Conservation (phyloP, 805 yeast species). For the Yarrowia alimentaria region DNA sequence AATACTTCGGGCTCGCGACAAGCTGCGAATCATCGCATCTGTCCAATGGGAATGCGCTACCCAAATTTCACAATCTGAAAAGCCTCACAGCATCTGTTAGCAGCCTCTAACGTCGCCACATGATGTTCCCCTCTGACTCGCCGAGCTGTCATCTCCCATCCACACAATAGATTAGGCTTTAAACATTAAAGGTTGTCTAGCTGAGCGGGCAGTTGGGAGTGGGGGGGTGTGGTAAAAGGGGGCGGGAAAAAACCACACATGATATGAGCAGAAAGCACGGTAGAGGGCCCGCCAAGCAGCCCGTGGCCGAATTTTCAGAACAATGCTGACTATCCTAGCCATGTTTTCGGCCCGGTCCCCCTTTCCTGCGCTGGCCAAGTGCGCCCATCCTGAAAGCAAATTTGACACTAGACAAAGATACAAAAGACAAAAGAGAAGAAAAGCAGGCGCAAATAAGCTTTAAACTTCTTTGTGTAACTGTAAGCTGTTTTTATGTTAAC, state of each 20-base stretch:
- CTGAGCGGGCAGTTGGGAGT: conserved; percentile 21
- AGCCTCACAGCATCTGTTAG: too few relatives aligned
- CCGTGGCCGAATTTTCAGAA: too few relatives aligned
- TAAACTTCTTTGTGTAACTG: conserved; percentile 27
- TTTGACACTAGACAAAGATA: conserved; percentile 25
- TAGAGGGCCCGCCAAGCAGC: too few relatives aligned
- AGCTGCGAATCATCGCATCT: too few relatives aligned
- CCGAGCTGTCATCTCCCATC: conserved; percentile 12
- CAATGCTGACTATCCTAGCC: too few relatives aligned
- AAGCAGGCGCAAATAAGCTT: conserved; percentile 8
- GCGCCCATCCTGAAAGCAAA: too few relatives aligned
- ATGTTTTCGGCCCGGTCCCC: neutral
- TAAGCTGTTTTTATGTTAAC: conserved; percentile 25
- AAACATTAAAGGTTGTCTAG: conserved; percentile 13
- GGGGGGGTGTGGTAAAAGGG: neutral
- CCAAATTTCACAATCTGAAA: too few relatives aligned
- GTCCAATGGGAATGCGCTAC: too few relatives aligned
- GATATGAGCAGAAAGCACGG: too few relatives aligned
- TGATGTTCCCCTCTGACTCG: neutral
- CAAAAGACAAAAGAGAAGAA: conserved; percentile 19
- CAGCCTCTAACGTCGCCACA: too few relatives aligned
- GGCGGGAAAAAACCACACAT: too few relatives aligned
- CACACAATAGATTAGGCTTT: conserved; percentile 24
- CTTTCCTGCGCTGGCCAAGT: neutral
- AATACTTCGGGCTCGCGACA: too few relatives aligned